Evolutionary conservation across 2,329 filamentous ascomycete species (phyloP).

Genomic region (Colletotrichum lini): DNA sequence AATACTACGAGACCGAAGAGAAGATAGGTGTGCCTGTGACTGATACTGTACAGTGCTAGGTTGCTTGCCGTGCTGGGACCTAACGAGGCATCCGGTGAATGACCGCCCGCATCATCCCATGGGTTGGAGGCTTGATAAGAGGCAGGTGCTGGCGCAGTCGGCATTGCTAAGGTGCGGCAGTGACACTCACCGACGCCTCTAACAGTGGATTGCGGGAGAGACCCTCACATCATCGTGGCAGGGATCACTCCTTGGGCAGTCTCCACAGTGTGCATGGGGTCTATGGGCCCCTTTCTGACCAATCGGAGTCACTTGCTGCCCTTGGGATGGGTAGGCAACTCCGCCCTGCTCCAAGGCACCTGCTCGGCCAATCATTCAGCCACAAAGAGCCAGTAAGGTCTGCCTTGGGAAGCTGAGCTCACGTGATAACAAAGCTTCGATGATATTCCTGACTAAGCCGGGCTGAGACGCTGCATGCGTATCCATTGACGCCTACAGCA

Average conservation of each 20-base stretch:
- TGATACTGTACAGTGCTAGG: constrained; percentile 40
- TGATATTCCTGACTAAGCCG: constrained; percentile 36
- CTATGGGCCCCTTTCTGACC: neutral
- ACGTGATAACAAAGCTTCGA: constrained; percentile 8
- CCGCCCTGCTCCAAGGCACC: constrained; percentile 28
- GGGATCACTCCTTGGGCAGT: constrained; percentile 13
- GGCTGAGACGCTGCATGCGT: constrained; percentile 43
- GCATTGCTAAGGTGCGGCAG: constrained; percentile 16
- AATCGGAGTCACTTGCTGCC: constrained; percentile 37
- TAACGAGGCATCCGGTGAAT: constrained; percentile 39
- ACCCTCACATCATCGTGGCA: constrained; percentile 41
- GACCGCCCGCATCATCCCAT: constrained; percentile 41
- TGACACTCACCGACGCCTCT: constrained; percentile 15
- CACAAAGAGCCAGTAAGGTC: neutral
- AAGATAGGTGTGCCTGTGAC: constrained; percentile 37
- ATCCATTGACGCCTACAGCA: constrained; percentile 44
- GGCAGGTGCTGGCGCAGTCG: constrained; percentile 34
- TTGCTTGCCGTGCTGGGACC: constrained; percentile 33
- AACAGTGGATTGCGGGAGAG: constrained; percentile 42
- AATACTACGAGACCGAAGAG: constrained; percentile 32
- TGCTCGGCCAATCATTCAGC: constrained; percentile 28
- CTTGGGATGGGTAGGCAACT: constrained; percentile 35
- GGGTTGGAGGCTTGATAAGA: constrained; percentile 38
- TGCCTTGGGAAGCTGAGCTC: neutral
- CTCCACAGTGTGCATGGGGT: constrained; percentile 29